phyloP scores from a whole-genome alignment of 257 asterid genomes.

The Galeopsis tetrahit region DNA sequence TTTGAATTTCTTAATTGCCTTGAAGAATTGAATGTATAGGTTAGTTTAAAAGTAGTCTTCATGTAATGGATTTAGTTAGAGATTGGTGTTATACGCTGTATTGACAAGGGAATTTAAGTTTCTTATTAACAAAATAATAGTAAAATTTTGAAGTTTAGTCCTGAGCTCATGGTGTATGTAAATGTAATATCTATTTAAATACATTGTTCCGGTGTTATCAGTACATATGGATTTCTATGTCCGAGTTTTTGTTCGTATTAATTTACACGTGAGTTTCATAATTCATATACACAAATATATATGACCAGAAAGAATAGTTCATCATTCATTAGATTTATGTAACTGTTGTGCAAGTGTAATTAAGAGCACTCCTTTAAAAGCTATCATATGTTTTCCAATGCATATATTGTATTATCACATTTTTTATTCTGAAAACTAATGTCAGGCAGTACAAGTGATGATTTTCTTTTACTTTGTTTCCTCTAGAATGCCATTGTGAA shows the following conservation, averaged over 20 bases:
- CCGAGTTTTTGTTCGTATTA: slow-evolving; percentile 94
- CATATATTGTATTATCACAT: slow-evolving; percentile 27
- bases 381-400: slow-evolving; percentile 94
- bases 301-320: slow-evolving; percentile 2
- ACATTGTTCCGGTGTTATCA: slow-evolving; percentile 88
- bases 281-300: not conserved
- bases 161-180: too few relatives aligned
- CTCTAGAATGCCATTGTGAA: slow-evolving; percentile 75
- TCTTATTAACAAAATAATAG: too few relatives aligned
- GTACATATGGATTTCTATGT: slow-evolving; percentile 98
- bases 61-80: too few relatives aligned
- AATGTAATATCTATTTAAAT: slow-evolving; percentile 11
- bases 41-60: slow-evolving; percentile 11
- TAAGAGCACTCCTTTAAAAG: slow-evolving; percentile 95
- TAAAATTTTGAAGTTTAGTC: too few relatives aligned
- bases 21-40: slow-evolving; percentile 1
- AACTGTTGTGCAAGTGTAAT: slow-evolving; percentile 90
- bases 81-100: too few relatives aligned
- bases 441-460: not conserved
- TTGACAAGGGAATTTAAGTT: too few relatives aligned
- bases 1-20: slow-evolving; percentile 15
- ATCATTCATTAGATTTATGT: slow-evolving; percentile 18
- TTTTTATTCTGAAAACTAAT: not conserved
- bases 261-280: too few relatives aligned
- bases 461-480: slow-evolving; percentile 4